phyloP scores from a whole-genome alignment of 257 asterid species.

The Solanum bulbocastanum region DNA sequence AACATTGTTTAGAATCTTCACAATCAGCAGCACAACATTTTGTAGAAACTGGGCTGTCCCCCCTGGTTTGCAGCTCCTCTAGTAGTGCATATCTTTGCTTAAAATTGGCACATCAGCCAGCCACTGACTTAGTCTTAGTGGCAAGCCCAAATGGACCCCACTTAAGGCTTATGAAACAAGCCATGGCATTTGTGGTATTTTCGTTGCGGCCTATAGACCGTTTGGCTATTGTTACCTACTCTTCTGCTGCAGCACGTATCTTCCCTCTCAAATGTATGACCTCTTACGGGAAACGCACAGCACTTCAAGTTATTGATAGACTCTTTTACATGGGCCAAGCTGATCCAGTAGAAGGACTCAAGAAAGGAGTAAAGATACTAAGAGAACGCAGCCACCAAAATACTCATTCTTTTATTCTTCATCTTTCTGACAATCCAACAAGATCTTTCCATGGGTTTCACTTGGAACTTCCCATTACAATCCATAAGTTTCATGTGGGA shows the following conservation, averaged over 20 bases:
- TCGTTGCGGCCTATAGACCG: slow-evolving; percentile 68
- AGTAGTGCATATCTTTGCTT: slow-evolving; percentile 46
- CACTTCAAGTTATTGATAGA: slow-evolving; percentile 69
- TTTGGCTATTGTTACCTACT: slow-evolving; percentile 66
- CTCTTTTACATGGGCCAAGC: slow-evolving; percentile 69
- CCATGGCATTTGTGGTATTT: slow-evolving; percentile 73
- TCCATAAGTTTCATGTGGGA: slow-evolving; percentile 60
- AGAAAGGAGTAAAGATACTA: slow-evolving; percentile 74
- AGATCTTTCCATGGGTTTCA: slow-evolving; percentile 46
- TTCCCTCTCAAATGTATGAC: slow-evolving; percentile 90
- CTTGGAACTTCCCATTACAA: slow-evolving; percentile 26
- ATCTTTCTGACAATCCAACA: slow-evolving; percentile 53
- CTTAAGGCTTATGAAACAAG: slow-evolving; percentile 79
- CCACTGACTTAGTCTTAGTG: slow-evolving; percentile 70
- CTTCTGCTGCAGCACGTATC: slow-evolving; percentile 72
- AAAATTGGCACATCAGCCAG: slow-evolving; percentile 50
- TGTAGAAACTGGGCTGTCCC: slow-evolving; percentile 7
- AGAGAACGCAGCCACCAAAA: slow-evolving; percentile 67
- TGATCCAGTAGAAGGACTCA: slow-evolving; percentile 70
- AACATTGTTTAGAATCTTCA: slow-evolving; percentile 13
- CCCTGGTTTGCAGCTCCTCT: slow-evolving; percentile 20
- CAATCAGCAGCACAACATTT: slow-evolving; percentile 22
- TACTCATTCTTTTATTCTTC: slow-evolving; percentile 54
- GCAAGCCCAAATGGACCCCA: slow-evolving; percentile 87
- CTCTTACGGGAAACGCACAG: slow-evolving; percentile 57